A percentile compares a stretch with the other conserved stretches of the same genome.
Conservation (phyloP, 495 filamentous ascomycete species). For the Pseudoneurospora amorphoporcata region DNA sequence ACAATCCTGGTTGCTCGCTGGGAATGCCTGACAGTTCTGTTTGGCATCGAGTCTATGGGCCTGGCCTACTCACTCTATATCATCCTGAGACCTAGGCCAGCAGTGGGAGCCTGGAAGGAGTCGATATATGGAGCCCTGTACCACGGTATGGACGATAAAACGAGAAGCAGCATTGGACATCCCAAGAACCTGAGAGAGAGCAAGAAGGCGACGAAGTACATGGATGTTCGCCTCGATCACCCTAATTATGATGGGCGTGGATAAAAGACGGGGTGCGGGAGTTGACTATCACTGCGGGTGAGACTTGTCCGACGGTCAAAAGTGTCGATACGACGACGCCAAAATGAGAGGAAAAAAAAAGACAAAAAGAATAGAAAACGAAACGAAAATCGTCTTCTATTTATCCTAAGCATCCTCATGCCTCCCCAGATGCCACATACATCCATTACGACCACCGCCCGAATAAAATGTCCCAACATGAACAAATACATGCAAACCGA, state of each 20-base stretch:
- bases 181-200: neutral
- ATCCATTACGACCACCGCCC: too few relatives aligned
- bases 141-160: neutral
- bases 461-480: too few relatives aligned
- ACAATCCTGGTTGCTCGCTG: neutral
- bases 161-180: neutral
- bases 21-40: neutral
- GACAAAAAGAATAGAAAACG: too few relatives aligned
- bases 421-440: too few relatives aligned
- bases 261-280: too few relatives aligned
- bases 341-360: too few relatives aligned
- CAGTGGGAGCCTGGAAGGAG: neutral
- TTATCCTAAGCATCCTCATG: too few relatives aligned
- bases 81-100: neutral
- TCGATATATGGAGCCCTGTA: neutral
- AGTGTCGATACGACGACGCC: too few relatives aligned
- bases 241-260: neutral
- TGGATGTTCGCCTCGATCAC: neutral
- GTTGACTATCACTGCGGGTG: too few relatives aligned
- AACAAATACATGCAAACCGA: too few relatives aligned
- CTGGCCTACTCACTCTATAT: neutral
- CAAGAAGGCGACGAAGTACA: neutral
- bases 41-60: neutral
- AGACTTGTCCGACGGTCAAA: too few relatives aligned
- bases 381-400: too few relatives aligned